These are phyloP conservation scores for Polytrichum commune DNA, from an alignment of 225 moss, liverwort and hornwort species.

Conservation along the genomic window DNA sequence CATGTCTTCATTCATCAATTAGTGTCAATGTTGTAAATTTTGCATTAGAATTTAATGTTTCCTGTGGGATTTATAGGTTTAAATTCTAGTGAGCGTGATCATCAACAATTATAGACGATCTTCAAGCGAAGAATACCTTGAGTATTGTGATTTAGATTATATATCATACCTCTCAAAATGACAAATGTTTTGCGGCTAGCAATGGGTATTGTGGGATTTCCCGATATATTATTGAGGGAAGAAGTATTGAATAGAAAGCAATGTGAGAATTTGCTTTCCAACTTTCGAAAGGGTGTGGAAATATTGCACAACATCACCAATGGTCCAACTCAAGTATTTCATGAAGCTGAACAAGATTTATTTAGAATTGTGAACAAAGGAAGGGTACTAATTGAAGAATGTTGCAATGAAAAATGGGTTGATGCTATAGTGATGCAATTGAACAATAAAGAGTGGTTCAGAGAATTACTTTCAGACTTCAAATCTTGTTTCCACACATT, in stretches of 20 bases:
- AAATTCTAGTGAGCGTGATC: too few relatives aligned
- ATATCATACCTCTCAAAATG: too few relatives aligned
- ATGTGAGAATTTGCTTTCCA: background rate
- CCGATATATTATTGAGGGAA: background rate
- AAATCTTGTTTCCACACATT: background rate
- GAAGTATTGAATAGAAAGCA: background rate
- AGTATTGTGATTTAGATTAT: too few relatives aligned
- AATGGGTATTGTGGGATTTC: too few relatives aligned
- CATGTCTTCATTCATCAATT: background rate
- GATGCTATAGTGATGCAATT: background rate
- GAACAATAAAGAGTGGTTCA: background rate
- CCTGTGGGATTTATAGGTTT: too few relatives aligned
- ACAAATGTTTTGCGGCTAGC: too few relatives aligned
- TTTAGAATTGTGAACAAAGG: background rate
- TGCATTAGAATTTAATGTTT: too few relatives aligned
- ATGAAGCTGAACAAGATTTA: background rate
- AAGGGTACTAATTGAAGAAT: background rate
- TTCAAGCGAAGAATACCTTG: too few relatives aligned
- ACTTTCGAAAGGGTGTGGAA: background rate
- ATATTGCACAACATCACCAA: background rate
- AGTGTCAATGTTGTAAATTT: background rate
- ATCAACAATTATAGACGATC: too few relatives aligned
- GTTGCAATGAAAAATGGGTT: background rate
- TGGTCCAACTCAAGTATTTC: background rate
- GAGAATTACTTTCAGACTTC: background rate